Percentiles rank a stretch among this genome's conserved stretches.
These are phyloP conservation scores for Paramecium biaurelia DNA, from an alignment of 73 alveolate species.

Conservation along the genomic window DNA sequence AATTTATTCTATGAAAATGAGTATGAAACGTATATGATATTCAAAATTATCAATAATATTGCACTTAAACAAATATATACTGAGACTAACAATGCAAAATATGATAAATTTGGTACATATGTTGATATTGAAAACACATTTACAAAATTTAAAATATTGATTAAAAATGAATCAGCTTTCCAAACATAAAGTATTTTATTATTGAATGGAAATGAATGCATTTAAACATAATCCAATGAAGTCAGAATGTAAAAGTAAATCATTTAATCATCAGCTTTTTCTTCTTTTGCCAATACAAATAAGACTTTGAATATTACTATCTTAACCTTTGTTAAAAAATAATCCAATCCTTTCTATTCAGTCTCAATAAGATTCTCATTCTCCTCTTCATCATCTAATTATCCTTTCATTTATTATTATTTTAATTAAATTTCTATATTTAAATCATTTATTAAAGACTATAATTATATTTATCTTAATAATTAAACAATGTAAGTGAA, in stretches of 20 bases:
- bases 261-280: slow-evolving; percentile 10
- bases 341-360: slow-evolving; percentile 39
- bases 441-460: background rate
- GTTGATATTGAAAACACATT: slow-evolving; percentile 36
- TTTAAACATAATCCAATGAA: slow-evolving; percentile 47
- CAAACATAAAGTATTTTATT: slow-evolving; percentile 19
- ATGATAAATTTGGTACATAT: slow-evolving; percentile 46
- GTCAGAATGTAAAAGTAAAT: background rate
- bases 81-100: slow-evolving; percentile 11
- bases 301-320: background rate
- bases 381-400: background rate
- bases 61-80: slow-evolving; percentile 11
- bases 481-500: background rate
- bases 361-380: slow-evolving; percentile 25
- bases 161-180: slow-evolving; percentile 46
- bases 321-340: background rate
- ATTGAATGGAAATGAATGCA: slow-evolving; percentile 62
- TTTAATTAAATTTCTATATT: background rate
- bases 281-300: slow-evolving; percentile 21
- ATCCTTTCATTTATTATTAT: background rate
- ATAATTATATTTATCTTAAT: background rate
- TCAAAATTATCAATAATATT: slow-evolving; percentile 65
- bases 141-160: slow-evolving; percentile 2
- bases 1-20: slow-evolving; percentile 67
- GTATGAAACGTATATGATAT: slow-evolving; percentile 72